Evolutionary conservation across 164 flowering plant species (phyloP).

Genomic region (Liriodendron chinense): DNA sequence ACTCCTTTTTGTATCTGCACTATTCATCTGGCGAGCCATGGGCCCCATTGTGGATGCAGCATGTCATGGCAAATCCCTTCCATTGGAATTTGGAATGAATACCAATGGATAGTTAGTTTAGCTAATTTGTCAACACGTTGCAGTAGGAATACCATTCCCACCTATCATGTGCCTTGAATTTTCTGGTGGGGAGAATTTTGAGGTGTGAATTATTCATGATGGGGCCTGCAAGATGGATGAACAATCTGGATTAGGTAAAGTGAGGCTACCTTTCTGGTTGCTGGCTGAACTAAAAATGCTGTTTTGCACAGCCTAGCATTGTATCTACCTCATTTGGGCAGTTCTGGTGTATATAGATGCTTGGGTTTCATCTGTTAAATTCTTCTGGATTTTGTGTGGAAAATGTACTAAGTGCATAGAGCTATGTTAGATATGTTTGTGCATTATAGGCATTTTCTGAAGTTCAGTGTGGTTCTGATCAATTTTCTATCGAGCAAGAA

Average conservation of each 20-base stretch:
- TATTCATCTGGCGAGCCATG: too few species aligned
- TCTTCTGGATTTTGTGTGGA: not conserved
- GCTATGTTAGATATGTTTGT: not conserved
- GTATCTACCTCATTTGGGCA: not conserved
- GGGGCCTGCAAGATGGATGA: not conserved
- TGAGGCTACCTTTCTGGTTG: not conserved
- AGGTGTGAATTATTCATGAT: not conserved
- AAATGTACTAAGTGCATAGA: not conserved
- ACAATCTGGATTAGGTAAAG: not conserved
- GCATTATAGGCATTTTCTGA: not conserved
- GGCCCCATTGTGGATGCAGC: too few species aligned
- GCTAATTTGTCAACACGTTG: too few species aligned
- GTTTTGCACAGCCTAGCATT: not conserved
- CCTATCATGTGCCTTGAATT: not conserved
- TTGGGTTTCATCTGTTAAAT: not conserved
- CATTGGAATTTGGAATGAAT: too few species aligned
- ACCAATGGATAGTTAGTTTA: too few species aligned
- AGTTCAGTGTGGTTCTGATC: not conserved
- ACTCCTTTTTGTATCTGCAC: too few species aligned
- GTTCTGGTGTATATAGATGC: not conserved
- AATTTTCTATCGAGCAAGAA: not conserved
- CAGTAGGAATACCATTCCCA: not conserved
- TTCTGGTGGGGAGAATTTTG: not conserved
- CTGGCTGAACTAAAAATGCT: not conserved
- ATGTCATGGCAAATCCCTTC: too few species aligned